phyloP scores from a whole-genome alignment of 129 eudicot species.

The Tanacetum coccineum region DNA sequence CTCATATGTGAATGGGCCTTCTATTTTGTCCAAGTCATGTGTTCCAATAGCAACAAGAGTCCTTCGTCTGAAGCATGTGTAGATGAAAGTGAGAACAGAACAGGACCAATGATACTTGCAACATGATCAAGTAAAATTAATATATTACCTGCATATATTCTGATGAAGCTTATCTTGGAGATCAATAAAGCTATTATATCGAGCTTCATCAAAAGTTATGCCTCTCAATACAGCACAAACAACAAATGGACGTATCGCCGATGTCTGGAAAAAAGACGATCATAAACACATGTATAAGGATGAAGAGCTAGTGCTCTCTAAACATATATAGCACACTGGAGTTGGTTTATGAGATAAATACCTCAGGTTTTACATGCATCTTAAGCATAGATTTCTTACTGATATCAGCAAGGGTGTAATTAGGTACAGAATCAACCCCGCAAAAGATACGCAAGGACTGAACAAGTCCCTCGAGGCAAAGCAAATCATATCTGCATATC shows the following conservation, averaged over 20 bases:
- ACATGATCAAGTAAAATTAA: neutral
- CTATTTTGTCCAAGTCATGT: slow-evolving; percentile 86
- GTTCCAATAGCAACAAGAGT: slow-evolving; percentile 97
- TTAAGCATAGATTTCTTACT: slow-evolving; percentile 62
- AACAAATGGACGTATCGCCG: slow-evolving; percentile 66
- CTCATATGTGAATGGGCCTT: slow-evolving; percentile 96
- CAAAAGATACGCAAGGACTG: slow-evolving; percentile 74
- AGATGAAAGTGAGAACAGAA: slow-evolving; percentile 8
- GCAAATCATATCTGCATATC: slow-evolving; percentile 85
- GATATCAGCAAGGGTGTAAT: slow-evolving; percentile 43
- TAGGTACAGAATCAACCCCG: slow-evolving; percentile 70
- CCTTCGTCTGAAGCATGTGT: slow-evolving; percentile 55
- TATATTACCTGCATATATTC: slow-evolving; percentile 79
- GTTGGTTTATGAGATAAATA: slow-evolving; percentile 25
- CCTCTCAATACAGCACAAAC: slow-evolving; percentile 97
- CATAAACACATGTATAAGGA: slow-evolving; percentile 5
- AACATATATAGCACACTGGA: neutral
- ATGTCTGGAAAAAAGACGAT: slow-evolving; percentile 48
- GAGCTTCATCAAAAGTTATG: slow-evolving; percentile 74
- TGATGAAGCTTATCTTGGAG: slow-evolving; percentile 97
- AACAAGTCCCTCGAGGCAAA: slow-evolving; percentile 94
- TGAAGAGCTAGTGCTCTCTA: neutral
- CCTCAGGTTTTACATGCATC: slow-evolving; percentile 90
- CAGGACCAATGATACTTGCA: neutral
- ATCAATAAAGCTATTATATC: slow-evolving; percentile 96